phyloP scores from a whole-genome alignment of 1,284 basidiomycete genomes.

The Irpex rosettiformis region DNA sequence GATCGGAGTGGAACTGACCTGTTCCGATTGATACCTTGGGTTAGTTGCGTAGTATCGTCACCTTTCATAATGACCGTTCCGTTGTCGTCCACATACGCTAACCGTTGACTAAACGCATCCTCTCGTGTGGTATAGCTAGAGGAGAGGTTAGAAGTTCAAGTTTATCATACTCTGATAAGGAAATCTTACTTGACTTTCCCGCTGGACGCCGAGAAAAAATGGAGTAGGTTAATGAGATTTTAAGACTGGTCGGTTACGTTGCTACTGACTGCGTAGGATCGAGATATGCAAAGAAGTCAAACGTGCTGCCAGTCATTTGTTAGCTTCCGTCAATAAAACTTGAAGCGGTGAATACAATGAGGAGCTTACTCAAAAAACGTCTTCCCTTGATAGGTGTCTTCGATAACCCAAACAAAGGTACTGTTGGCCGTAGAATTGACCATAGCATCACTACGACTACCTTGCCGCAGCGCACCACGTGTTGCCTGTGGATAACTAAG shows the following conservation, averaged over 20 bases:
- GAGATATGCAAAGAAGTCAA: conserved; percentile 50
- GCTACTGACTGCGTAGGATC: conserved; percentile 64
- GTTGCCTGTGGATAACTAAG: background rate
- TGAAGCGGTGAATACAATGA: too few relatives aligned
- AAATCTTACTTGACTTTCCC: conserved; percentile 56
- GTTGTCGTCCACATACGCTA: conserved; percentile 54
- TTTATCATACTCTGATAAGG: background rate
- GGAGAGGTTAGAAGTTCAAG: background rate
- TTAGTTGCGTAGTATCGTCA: conserved; percentile 56
- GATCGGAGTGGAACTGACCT: conserved; percentile 41
- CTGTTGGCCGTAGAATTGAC: conserved; percentile 20
- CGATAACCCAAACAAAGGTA: conserved; percentile 31
- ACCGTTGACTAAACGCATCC: conserved; percentile 41
- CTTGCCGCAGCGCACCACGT: background rate
- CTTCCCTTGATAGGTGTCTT: conserved; percentile 30
- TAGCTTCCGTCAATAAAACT: background rate
- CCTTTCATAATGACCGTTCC: conserved; percentile 69
- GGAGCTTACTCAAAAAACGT: conserved; percentile 34
- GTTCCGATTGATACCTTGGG: conserved; percentile 46
- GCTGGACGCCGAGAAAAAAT: conserved; percentile 28
- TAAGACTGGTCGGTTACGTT: background rate
- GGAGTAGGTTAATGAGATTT: conserved; percentile 14
- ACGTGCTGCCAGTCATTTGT: conserved; percentile 37
- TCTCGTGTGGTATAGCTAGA: conserved; percentile 48
- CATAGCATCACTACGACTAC: background rate